Conservation (phyloP, 2,329 filamentous ascomycete genomes). For the Stagonosporopsis tanaceti region DNA sequence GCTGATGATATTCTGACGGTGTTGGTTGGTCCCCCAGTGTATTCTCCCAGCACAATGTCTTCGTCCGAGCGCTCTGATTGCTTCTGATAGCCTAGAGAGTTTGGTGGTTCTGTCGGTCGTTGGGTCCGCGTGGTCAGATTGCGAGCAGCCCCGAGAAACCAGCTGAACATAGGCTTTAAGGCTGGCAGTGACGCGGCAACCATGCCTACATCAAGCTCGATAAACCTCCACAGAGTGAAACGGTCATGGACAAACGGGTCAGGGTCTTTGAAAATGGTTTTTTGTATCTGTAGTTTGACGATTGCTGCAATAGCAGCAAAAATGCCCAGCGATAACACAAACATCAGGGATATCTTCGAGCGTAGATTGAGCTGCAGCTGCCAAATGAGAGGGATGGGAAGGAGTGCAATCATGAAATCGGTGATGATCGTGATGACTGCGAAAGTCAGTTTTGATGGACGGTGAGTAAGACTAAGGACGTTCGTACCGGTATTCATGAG, state of each 20-base stretch:
- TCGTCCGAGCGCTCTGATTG: constrained; percentile 6
- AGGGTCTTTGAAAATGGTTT: constrained; percentile 41
- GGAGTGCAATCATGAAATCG: constrained; percentile 52
- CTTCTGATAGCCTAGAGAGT: constrained; percentile 14
- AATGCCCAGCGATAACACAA: constrained; percentile 50
- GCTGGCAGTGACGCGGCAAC: constrained; percentile 54
- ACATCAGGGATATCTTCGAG: constrained; percentile 50
- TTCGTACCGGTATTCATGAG: constrained; percentile 55
- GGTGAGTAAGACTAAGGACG: not conserved
- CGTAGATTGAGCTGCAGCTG: constrained; percentile 54
- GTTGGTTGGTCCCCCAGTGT: not conserved
- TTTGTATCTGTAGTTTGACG: constrained; percentile 53
- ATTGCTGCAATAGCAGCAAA: constrained; percentile 55
- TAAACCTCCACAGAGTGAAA: constrained; percentile 57
- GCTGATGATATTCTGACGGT: not conserved
- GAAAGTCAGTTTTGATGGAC: constrained; percentile 15
- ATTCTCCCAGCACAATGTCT: constrained; percentile 4
- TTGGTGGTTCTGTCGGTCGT: not conserved
- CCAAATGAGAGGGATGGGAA: constrained; percentile 56
- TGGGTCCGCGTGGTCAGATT: constrained; percentile 10
- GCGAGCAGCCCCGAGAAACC: constrained; percentile 36
- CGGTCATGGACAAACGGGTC: constrained; percentile 50
- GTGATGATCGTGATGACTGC: constrained; percentile 51
- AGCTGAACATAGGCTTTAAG: constrained; percentile 43
- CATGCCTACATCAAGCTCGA: constrained; percentile 56